Evolutionary conservation across 2,329 filamentous ascomycete species (phyloP).

Genomic region (Paecilomyces fulvus): DNA sequence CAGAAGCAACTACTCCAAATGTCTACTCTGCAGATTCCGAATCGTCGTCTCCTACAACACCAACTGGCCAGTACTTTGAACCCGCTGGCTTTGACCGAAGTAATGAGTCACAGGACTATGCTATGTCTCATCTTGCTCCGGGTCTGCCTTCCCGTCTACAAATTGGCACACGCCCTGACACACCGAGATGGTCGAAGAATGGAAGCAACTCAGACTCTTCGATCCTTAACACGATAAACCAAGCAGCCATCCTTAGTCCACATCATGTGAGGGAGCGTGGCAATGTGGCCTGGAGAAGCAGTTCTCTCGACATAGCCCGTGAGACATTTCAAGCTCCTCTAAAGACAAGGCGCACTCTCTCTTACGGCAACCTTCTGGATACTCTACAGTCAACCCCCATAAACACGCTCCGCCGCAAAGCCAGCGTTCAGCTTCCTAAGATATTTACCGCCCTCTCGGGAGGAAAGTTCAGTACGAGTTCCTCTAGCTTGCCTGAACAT

Average conservation of each 20-base stretch:
- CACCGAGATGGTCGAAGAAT: background rate
- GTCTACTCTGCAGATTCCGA: background rate
- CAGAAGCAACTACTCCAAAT: background rate
- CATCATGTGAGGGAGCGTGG: background rate
- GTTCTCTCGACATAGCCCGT: conserved; percentile 9
- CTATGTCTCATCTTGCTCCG: background rate
- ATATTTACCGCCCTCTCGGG: conserved; percentile 10
- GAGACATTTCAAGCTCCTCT: conserved; percentile 8
- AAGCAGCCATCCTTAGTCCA: background rate
- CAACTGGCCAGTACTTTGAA: conserved; percentile 1
- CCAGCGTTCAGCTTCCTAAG: conserved; percentile 12
- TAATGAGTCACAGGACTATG: background rate
- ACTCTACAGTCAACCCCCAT: background rate
- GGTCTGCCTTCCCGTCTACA: background rate
- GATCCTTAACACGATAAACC: background rate
- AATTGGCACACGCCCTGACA: background rate
- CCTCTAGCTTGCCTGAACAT: background rate
- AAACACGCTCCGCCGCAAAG: conserved; percentile 10
- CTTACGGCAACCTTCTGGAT: conserved; percentile 8
- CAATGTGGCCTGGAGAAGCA: conserved; percentile 2
- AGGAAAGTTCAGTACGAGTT: background rate
- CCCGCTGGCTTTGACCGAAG: background rate
- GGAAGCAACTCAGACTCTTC: background rate
- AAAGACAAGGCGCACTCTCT: conserved; percentile 9
- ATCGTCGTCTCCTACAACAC: background rate